Percentiles rank a stretch among this genome's conserved stretches.
Evolutionary conservation across 805 yeast genomes (phyloP).

Genomic region (Diddensiella transvaalensis): DNA sequence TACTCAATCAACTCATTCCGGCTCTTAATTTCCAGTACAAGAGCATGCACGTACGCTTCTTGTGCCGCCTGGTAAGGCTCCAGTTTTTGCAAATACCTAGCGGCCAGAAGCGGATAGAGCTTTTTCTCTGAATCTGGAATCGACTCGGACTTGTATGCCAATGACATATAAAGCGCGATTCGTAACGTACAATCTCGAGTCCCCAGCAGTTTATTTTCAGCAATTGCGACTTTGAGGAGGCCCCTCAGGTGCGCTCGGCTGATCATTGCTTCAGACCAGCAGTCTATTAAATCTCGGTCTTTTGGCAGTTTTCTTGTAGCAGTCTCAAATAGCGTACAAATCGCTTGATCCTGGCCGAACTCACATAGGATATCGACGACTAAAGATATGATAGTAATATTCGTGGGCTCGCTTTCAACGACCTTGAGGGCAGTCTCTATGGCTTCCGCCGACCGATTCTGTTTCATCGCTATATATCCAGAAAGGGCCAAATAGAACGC

Average conservation of each 20-base stretch:
- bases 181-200: conserved; percentile 22
- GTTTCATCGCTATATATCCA: conserved; percentile 24
- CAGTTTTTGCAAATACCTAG: conserved; percentile 50
- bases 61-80: conserved; percentile 57
- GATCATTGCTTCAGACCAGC: conserved; percentile 57
- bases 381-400: conserved; percentile 29
- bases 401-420: conserved; percentile 32
- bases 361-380: conserved; percentile 23
- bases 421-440: conserved; percentile 25
- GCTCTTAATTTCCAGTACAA: conserved; percentile 42
- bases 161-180: conserved; percentile 44
- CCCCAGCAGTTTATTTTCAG: conserved; percentile 21
- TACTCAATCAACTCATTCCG: conserved; percentile 36
- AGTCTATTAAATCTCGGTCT: conserved; percentile 25
- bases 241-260: conserved; percentile 46
- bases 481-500: conserved; percentile 48
- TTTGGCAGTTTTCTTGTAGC: conserved; percentile 20
- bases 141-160: conserved; percentile 35
- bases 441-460: conserved; percentile 22
- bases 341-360: conserved; percentile 20
- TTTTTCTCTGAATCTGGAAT: conserved; percentile 44
- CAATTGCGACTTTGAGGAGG: conserved; percentile 49
- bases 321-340: conserved; percentile 16
- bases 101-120: conserved; percentile 59
- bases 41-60: conserved; percentile 59